These are phyloP conservation scores for Cryptosporidium ubiquitum DNA, from an alignment of 169 alveolate genomes.

Conservation along the genomic window DNA sequence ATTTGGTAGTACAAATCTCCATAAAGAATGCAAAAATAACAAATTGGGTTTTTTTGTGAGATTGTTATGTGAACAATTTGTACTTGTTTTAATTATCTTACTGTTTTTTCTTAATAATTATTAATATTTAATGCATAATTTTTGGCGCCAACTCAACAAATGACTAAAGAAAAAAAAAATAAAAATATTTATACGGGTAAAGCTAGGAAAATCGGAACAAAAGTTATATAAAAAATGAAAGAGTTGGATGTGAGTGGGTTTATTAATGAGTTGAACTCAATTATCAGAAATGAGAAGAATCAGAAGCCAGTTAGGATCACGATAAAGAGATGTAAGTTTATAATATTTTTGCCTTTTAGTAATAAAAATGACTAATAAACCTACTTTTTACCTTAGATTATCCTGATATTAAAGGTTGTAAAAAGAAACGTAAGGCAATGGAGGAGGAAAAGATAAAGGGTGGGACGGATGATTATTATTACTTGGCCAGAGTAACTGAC, in stretches of 20 bases:
- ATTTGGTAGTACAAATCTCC: too few relatives aligned
- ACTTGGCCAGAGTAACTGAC: slow-evolving; percentile 22
- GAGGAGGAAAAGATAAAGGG: background rate
- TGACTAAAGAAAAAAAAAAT: background rate
- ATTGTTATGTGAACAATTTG: too few relatives aligned
- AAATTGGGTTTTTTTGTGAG: background rate
- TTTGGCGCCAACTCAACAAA: background rate
- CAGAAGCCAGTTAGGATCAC: slow-evolving; percentile 34
- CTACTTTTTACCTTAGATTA: background rate
- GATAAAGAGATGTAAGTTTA: slow-evolving; percentile 58
- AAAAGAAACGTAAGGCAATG: slow-evolving; percentile 1
- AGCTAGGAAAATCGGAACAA: background rate
- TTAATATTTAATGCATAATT: background rate
- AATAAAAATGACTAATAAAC: background rate
- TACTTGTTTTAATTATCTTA: background rate
- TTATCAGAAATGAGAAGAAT: slow-evolving; percentile 1
- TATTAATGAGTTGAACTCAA: slow-evolving; percentile 28
- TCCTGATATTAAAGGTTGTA: slow-evolving; percentile 59
- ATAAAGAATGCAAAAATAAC: background rate
- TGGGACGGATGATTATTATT: background rate
- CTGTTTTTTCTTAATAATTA: background rate
- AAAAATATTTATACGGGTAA: background rate
- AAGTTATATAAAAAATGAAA: slow-evolving; percentile 8
- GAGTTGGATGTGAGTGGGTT: slow-evolving; percentile 46
- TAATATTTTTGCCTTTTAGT: background rate